phyloP scores from a whole-genome alignment of 1,139 yeast species.

The Geotrichum phurueaensis region DNA sequence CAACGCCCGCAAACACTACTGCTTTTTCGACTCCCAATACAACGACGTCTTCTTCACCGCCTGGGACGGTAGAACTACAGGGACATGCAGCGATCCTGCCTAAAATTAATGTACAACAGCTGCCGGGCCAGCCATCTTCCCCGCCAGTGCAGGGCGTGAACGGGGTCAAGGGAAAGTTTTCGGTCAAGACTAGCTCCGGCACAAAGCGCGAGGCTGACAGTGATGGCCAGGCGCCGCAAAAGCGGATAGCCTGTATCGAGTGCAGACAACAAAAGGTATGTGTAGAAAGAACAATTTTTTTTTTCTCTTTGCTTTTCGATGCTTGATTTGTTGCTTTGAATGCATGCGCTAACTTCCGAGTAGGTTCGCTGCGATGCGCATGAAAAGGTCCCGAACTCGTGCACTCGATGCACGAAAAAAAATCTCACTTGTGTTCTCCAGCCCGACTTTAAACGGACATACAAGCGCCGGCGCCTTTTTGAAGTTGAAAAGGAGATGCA shows the following conservation, averaged over 20 bases:
- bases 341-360: neutral
- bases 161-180: neutral
- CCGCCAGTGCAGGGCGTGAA: neutral
- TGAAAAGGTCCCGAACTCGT: conserved; percentile 71
- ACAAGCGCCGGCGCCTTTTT: conserved; percentile 69
- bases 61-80: neutral
- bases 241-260: conserved; percentile 86
- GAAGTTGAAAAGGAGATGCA: conserved; percentile 75
- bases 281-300: neutral
- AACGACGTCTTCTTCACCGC: neutral
- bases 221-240: conserved; percentile 23
- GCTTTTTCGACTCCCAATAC: neutral
- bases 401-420: conserved; percentile 72
- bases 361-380: conserved; percentile 78
- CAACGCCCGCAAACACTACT: neutral
- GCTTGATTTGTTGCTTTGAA: neutral
- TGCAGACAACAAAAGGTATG: conserved; percentile 83
- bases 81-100: neutral
- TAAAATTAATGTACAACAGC: neutral
- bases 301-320: neutral
- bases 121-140: neutral
- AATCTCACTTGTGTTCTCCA: conserved; percentile 65
- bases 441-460: conserved; percentile 79
- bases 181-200: neutral
- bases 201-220: neutral